phyloP scores from a whole-genome alignment of 768 basidiomycete genomes.

The Clavulina sp. region DNA sequence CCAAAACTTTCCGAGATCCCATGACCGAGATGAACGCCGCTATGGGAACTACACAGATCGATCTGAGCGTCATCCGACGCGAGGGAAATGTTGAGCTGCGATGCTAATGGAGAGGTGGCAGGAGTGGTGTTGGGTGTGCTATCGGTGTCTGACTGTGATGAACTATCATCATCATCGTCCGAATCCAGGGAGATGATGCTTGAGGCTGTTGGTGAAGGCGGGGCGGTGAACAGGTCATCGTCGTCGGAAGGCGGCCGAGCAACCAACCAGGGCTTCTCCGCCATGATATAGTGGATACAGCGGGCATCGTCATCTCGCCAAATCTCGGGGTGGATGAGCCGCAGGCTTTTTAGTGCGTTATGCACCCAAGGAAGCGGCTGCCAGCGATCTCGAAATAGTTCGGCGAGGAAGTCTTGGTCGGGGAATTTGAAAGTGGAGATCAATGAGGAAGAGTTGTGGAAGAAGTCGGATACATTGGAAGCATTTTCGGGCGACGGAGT shows the following conservation, averaged over 20 bases:
- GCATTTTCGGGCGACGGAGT: constrained; percentile 47
- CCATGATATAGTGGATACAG: constrained; percentile 73
- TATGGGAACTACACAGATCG: too few species aligned
- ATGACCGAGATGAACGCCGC: too few species aligned
- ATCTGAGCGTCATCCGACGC: too few species aligned
- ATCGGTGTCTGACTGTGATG: too few species aligned
- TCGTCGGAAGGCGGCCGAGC: constrained; percentile 31
- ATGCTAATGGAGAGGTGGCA: too few species aligned
- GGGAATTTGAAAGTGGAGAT: constrained; percentile 52
- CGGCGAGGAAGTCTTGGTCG: constrained; percentile 83
- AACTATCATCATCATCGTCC: constrained; percentile 24
- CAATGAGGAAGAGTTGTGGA: constrained; percentile 37
- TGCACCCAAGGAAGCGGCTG: constrained; percentile 68
- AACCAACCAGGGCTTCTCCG: constrained; percentile 90
- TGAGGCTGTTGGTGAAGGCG: too few species aligned
- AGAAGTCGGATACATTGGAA: constrained; percentile 34
- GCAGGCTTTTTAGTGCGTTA: constrained; percentile 83
- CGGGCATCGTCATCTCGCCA: constrained; percentile 80
- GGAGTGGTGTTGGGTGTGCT: too few species aligned
- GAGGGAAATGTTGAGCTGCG: too few species aligned
- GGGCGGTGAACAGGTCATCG: too few species aligned
- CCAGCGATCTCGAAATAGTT: constrained; percentile 64
- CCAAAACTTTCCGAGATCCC: too few species aligned
- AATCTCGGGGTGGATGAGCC: constrained; percentile 45
- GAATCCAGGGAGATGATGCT: too few species aligned